phyloP scores from a whole-genome alignment of 2,329 filamentous ascomycete species.

The Botrytis tulipae region DNA sequence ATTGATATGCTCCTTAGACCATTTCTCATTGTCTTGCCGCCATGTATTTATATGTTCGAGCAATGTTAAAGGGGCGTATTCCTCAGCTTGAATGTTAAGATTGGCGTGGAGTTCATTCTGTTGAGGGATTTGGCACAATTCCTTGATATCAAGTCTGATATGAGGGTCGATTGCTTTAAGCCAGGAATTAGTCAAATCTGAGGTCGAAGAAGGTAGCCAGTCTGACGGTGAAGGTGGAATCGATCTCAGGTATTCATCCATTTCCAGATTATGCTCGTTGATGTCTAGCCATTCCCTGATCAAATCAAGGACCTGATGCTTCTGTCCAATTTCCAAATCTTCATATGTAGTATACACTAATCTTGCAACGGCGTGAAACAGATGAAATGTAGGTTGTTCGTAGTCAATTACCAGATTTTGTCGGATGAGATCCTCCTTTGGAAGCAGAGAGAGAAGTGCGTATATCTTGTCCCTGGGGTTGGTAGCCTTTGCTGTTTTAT shows the following conservation, averaged over 20 bases:
- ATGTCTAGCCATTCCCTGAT: background rate
- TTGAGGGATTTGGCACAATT: background rate
- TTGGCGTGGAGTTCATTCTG: background rate
- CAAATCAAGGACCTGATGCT: background rate
- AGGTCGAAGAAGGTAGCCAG: background rate
- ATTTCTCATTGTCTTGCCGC: background rate
- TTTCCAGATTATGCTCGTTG: background rate
- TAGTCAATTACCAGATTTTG: constrained; percentile 2
- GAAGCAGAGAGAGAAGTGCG: constrained; percentile 15
- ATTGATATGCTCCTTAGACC: background rate
- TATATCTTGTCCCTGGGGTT: constrained; percentile 13
- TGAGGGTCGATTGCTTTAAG: background rate
- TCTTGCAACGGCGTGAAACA: background rate
- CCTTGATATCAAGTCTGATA: background rate
- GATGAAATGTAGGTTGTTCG: background rate
- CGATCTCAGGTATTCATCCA: background rate
- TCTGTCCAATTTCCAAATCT: background rate
- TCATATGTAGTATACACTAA: background rate
- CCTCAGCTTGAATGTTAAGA: background rate
- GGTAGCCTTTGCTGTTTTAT: background rate
- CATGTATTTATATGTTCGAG: constrained; percentile 3
- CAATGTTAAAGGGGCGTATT: background rate
- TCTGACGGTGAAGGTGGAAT: background rate
- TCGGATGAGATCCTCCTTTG: constrained; percentile 4
- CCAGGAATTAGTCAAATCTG: background rate